These are phyloP conservation scores for Neospermospora avenae DNA, from an alignment of 2,329 filamentous ascomycete genomes.

Conservation along the genomic window DNA sequence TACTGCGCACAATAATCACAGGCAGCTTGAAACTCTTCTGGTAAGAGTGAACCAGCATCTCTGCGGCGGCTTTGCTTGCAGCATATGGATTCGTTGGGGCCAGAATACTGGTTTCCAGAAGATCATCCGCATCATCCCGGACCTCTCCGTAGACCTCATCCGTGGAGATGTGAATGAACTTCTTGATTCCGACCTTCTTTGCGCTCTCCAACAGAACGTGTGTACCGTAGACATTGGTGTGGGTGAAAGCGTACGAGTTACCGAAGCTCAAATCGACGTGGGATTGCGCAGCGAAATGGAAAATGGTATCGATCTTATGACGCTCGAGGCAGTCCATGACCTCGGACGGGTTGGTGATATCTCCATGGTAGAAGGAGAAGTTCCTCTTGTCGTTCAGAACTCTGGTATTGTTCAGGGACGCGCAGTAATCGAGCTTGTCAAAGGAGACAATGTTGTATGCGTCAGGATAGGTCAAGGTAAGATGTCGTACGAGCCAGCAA, in stretches of 20 bases:
- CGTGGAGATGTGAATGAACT: conserved; percentile 80
- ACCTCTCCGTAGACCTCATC: conserved; percentile 86
- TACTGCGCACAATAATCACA: conserved; percentile 74
- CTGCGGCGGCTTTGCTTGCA: conserved; percentile 75
- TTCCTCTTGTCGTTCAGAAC: conserved; percentile 64
- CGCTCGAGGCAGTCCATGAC: conserved; percentile 69
- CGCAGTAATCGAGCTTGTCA: conserved; percentile 81
- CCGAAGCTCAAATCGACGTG: conserved; percentile 81
- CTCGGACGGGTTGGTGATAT: conserved; percentile 68
- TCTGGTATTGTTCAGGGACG: conserved; percentile 75
- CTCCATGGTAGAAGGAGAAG: conserved; percentile 76
- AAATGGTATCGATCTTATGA: conserved; percentile 72
- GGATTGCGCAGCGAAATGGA: conserved; percentile 83
- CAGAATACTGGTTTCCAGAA: conserved; percentile 70
- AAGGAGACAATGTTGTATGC: conserved; percentile 79
- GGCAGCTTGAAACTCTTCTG: conserved; percentile 79
- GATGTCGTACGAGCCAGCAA: conserved; percentile 78
- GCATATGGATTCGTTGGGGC: conserved; percentile 81
- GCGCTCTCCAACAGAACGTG: conserved; percentile 77
- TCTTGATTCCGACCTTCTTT: conserved; percentile 65
- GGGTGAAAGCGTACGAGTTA: conserved; percentile 77
- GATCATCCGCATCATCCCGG: conserved; percentile 65
- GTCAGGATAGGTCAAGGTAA: conserved; percentile 68
- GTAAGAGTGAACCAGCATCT: conserved; percentile 87
- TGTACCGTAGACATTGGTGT: conserved; percentile 81